Conservation (phyloP, 1,284 basidiomycete genomes). For the Leccinum pallidistipes region DNA sequence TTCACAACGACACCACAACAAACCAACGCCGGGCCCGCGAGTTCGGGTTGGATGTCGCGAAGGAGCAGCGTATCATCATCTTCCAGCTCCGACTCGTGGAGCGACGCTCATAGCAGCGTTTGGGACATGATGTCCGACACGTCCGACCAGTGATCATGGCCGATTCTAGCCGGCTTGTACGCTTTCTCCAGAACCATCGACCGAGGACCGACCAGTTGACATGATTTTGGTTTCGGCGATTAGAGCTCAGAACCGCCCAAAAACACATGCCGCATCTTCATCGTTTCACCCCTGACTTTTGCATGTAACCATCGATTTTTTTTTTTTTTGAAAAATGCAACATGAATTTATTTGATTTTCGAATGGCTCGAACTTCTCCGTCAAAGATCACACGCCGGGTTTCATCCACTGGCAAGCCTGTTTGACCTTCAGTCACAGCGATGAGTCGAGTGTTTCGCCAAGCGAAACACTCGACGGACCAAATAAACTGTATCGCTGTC, state of each 20-base stretch:
- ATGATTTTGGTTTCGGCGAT: background rate
- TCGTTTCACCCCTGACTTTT: background rate
- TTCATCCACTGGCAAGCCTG: background rate
- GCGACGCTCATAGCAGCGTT: constrained; percentile 29
- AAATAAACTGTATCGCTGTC: background rate
- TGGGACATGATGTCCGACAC: constrained; percentile 30
- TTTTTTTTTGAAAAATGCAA: background rate
- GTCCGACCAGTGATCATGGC: constrained; percentile 5
- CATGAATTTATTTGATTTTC: too few species aligned
- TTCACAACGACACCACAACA: constrained; percentile 1
- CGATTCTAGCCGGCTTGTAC: background rate
- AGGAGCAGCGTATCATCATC: constrained; percentile 18
- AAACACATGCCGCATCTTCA: background rate
- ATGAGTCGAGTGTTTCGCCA: background rate
- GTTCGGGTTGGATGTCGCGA: constrained; percentile 3
- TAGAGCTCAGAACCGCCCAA: background rate
- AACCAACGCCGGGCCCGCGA: background rate
- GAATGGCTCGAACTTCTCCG: background rate
- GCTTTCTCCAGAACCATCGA: background rate
- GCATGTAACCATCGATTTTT: background rate
- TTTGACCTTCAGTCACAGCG: background rate
- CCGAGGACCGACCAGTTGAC: background rate
- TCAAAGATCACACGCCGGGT: background rate
- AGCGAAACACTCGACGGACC: background rate
- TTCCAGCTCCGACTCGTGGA: constrained; percentile 26